Percentiles rank a stretch among this genome's conserved stretches.
phyloP scores from a whole-genome alignment of 331 rosid genomes.

The Cydonia oblonga region DNA sequence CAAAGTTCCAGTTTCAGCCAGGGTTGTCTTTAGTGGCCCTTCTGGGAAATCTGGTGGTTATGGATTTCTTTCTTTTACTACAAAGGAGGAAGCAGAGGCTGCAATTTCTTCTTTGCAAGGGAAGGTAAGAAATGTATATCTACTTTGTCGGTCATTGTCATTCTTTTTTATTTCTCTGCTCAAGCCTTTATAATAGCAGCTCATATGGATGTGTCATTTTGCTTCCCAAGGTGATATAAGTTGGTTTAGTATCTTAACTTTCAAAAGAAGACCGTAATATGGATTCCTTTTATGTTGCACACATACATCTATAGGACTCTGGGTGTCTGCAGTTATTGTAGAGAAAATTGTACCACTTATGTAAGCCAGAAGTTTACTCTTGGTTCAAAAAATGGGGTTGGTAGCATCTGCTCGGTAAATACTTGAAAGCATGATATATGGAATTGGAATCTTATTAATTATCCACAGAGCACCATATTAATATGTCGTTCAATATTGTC shows the following conservation, averaged over 20 bases:
- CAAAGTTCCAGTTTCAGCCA: constrained; percentile 60
- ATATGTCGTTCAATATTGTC: not conserved
- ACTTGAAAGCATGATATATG: not conserved
- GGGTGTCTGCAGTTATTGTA: not conserved
- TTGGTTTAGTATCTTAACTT: not conserved
- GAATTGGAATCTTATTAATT: not conserved
- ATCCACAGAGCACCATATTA: not conserved
- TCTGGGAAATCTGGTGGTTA: constrained; percentile 63
- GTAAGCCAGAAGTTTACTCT: not conserved
- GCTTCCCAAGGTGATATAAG: not conserved
- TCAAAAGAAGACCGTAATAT: not conserved
- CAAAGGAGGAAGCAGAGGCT: constrained; percentile 68
- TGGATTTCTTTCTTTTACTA: constrained; percentile 70
- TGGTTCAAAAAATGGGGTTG: not conserved
- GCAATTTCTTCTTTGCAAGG: constrained; percentile 64
- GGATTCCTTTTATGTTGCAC: not conserved
- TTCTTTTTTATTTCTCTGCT: constrained; percentile 1
- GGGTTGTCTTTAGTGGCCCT: constrained; percentile 69
- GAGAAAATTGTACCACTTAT: not conserved
- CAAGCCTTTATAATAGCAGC: not conserved
- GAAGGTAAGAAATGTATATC: not conserved
- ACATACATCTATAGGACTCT: not conserved
- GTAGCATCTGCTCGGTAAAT: not conserved
- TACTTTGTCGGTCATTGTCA: not conserved
- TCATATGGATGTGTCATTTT: not conserved